Evolutionary conservation across 768 basidiomycete genomes (phyloP), one percentile per base, ranked within the genome.

Genomic region (Suillus americanus): DNA sequence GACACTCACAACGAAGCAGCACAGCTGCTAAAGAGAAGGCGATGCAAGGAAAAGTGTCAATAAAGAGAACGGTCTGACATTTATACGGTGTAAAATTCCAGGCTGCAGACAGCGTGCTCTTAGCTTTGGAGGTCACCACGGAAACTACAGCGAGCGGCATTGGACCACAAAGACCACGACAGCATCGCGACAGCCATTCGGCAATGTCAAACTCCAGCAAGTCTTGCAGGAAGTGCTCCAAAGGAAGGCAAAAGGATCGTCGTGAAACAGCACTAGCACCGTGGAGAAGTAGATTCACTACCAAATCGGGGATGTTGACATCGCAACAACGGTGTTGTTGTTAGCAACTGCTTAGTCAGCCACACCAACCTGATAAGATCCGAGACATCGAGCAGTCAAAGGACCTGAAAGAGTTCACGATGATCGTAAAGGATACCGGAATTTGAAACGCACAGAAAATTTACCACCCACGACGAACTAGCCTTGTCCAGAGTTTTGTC

Each of bases 11-110:
- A 59, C 30, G 61, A 54, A 61, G 80, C 86, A 87, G 86, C 86
- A 65, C 86, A 74, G 86, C 85, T 86, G 86, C 84, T 67, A 70
- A 70, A 65, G 65, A 12, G 70, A 69, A 72, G 69, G 68, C 64
- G 65, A 66, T 65, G 61, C 51, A 62, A 65, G 60, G 64, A 51
- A 69, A 65, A 60, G 46, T 64, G 66, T 71, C 50, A 60, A 65
- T 62, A 66, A 66, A 66, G 69, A 71, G 70, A 63, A 62, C 23
- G 53, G 57, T 59, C 35, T 40, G 33, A 35, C 41, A 40, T 28
- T 40, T 48, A 25, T 33, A 33, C 43, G 38, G 62, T 65, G 35
- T 59, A 41, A 46, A 55, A 28, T 28, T 30, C 30, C 16, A 48
- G 41, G 25, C 6, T 46, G 63, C 57, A 45, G 41, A 64, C 35